phyloP scores from a whole-genome alignment of 106 monocot genomes.

The Apostasia shenzhenica region DNA sequence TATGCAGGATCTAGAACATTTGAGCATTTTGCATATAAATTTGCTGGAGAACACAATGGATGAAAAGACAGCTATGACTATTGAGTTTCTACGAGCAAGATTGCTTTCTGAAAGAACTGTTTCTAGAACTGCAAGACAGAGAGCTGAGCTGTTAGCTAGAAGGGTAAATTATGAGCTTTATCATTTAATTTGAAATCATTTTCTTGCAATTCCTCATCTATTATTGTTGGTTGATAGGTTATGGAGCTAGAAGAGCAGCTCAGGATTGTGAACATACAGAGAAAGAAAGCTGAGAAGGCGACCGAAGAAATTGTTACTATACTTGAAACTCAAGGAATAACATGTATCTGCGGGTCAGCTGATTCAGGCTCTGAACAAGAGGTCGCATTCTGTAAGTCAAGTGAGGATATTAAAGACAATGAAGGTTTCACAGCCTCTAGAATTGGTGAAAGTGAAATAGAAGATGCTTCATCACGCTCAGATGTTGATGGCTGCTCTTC shows the following conservation, averaged over 20 bases:
- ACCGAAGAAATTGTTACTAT: constrained; percentile 67
- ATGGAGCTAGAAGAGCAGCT: constrained; percentile 82
- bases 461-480: constrained; percentile 56
- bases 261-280: constrained; percentile 51
- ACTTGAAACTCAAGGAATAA: constrained; percentile 59
- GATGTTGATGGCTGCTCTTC: constrained; percentile 27
- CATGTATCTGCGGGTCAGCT: constrained; percentile 34
- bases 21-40: not conserved
- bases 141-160: constrained; percentile 78
- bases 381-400: constrained; percentile 5
- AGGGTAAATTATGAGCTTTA: constrained; percentile 41
- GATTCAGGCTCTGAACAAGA: constrained; percentile 72
- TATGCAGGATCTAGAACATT: not conserved
- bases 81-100: constrained; percentile 91
- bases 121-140: constrained; percentile 78
- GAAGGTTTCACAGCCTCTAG: constrained; percentile 26
- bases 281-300: constrained; percentile 86
- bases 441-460: constrained; percentile 38
- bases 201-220: not conserved
- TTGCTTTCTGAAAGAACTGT: constrained; percentile 90
- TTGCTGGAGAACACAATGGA: constrained; percentile 12
- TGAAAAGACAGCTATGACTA: constrained; percentile 78
- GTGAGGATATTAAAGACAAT: constrained; percentile 23
- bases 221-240: constrained; percentile 36
- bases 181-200: not conserved